These are phyloP conservation scores for Steccherinum ochraceum DNA, from an alignment of 768 basidiomycete genomes.

Conservation along the genomic window DNA sequence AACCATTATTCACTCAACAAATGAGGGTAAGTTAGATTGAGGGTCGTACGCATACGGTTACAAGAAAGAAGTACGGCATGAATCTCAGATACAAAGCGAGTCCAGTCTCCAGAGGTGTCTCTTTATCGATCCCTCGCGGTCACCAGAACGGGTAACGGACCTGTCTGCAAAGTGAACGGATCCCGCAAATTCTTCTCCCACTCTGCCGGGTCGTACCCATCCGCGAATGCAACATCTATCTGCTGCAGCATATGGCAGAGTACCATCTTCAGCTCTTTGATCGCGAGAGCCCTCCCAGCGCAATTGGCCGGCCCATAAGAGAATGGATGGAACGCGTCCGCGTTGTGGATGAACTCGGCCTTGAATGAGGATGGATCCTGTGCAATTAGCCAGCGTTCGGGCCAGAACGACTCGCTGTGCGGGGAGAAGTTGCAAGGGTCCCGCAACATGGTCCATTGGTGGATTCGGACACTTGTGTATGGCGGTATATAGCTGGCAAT, in stretches of 20 bases:
- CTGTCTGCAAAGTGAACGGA: conserved; percentile 30
- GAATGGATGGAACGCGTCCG: conserved; percentile 31
- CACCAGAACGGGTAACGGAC: conserved; percentile 9
- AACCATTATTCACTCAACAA: no score
- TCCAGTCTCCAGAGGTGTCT: no score
- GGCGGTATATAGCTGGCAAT: conserved; percentile 18
- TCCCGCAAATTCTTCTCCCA: conserved; percentile 32
- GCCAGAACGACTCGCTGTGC: conserved; percentile 32
- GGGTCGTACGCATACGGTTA: no score
- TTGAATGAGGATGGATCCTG: not conserved
- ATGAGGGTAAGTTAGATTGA: no score
- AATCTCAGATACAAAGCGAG: no score
- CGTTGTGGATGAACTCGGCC: conserved; percentile 12
- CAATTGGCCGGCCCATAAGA: conserved; percentile 44
- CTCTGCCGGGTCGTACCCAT: conserved; percentile 18
- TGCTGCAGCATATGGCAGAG: conserved; percentile 23
- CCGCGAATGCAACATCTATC: conserved; percentile 25
- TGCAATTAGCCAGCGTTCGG: conserved; percentile 31
- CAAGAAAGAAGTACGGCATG: no score
- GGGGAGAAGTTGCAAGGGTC: conserved; percentile 38
- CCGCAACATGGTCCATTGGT: conserved; percentile 35
- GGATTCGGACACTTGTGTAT: conserved; percentile 24
- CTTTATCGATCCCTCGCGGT: conserved; percentile 1
- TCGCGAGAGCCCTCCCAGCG: conserved; percentile 36
- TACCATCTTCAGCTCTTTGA: conserved; percentile 26